Percentiles rank a stretch among this genome's conserved stretches.
These are phyloP conservation scores for Begonia fuchsioides DNA, from an alignment of 306 rosid genomes.

Conservation along the genomic window DNA sequence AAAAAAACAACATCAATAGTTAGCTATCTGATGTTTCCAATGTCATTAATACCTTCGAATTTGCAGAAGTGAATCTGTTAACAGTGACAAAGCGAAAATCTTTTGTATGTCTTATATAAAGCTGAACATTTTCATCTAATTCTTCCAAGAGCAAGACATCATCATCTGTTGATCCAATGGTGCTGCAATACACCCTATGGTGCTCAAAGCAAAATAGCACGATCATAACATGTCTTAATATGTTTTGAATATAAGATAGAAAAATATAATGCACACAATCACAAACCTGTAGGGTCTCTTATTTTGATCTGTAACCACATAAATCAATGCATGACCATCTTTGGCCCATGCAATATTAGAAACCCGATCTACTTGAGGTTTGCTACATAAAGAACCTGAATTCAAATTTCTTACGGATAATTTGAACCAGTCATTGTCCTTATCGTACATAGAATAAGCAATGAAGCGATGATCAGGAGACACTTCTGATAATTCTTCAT, in stretches of 20 bases:
- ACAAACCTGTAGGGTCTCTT: conserved; percentile 64
- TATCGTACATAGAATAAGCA: conserved; percentile 90
- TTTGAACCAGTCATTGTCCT: conserved; percentile 61
- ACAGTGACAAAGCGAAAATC: conserved; percentile 74
- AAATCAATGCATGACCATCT: conserved; percentile 73
- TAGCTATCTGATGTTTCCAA: conserved; percentile 6
- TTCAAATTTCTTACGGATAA: conserved; percentile 79
- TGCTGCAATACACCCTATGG: conserved; percentile 60
- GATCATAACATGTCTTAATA: neutral
- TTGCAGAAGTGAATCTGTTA: conserved; percentile 38
- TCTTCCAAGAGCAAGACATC: conserved; percentile 75
- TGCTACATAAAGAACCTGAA: conserved; percentile 79
- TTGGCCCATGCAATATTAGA: conserved; percentile 86
- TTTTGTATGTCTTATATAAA: conserved; percentile 57
- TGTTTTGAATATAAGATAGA: neutral
- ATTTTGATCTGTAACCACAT: conserved; percentile 69
- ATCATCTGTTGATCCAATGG: conserved; percentile 83
- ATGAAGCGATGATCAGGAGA: conserved; percentile 77
- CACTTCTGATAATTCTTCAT: conserved; percentile 76
- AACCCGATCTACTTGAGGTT: conserved; percentile 74
- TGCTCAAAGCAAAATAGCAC: neutral
- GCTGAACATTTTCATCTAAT: conserved; percentile 41
- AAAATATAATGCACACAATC: neutral
- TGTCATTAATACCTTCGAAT: conserved; percentile 53
- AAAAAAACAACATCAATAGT: neutral